These are phyloP conservation scores for Diplodia sapinea DNA, from an alignment of 2,329 filamentous ascomycete species.

Conservation along the genomic window DNA sequence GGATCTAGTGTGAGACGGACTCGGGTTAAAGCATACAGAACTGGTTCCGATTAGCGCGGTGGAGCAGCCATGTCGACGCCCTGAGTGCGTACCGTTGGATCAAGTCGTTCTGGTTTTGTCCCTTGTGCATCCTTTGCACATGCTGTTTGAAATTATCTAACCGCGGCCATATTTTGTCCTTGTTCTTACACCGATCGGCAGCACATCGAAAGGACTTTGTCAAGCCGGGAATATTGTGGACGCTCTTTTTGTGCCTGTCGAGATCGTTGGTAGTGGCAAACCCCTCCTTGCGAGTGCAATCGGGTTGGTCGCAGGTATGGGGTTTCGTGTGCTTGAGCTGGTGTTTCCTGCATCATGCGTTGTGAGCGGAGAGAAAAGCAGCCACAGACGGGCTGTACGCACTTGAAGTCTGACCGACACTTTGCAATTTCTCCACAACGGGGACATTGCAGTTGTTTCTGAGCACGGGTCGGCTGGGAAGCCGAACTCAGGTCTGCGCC, in stretches of 20 bases:
- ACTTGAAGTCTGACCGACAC: slow-evolving; percentile 48
- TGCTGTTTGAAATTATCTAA: slow-evolving; percentile 88
- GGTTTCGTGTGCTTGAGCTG: slow-evolving; percentile 71
- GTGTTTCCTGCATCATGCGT: slow-evolving; percentile 68
- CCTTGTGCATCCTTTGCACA: slow-evolving; percentile 69
- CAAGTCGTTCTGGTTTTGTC: slow-evolving; percentile 53
- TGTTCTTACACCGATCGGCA: slow-evolving; percentile 61
- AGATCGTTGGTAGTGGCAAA: slow-evolving; percentile 84
- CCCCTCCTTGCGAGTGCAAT: slow-evolving; percentile 66
- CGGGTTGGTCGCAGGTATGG: slow-evolving; percentile 63
- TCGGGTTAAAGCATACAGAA: slow-evolving; percentile 34
- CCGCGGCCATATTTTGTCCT: slow-evolving; percentile 76
- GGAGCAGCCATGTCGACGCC: background rate
- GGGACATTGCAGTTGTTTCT: slow-evolving; percentile 32
- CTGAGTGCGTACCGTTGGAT: slow-evolving; percentile 52
- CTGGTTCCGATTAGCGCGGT: slow-evolving; percentile 33
- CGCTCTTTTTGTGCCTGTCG: slow-evolving; percentile 75
- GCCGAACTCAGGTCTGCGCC: background rate
- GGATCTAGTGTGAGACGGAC: slow-evolving; percentile 28
- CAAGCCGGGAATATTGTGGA: slow-evolving; percentile 61
- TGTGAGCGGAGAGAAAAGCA: background rate
- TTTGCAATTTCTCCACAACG: slow-evolving; percentile 40
- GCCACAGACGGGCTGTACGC: slow-evolving; percentile 33
- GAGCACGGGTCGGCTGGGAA: background rate
- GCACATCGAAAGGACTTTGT: slow-evolving; percentile 65